Percentiles rank a stretch among this genome's conserved stretches.
These are phyloP conservation scores for Clathrospora elynae DNA, from an alignment of 2,329 filamentous ascomycete genomes.

Conservation along the genomic window DNA sequence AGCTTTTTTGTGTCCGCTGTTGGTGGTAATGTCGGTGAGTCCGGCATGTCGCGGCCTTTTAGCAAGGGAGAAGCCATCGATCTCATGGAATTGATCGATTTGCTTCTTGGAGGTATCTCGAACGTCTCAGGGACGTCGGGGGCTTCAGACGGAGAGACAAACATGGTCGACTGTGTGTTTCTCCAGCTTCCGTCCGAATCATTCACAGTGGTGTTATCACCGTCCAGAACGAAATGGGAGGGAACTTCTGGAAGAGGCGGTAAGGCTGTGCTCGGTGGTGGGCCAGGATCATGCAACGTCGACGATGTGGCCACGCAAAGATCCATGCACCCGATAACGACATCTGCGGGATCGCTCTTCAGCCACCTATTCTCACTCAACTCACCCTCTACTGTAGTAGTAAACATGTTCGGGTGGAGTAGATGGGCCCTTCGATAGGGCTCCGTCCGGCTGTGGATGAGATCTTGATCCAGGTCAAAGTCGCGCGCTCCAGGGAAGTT, in stretches of 20 bases:
- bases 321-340: conserved; percentile 78
- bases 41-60: conserved; percentile 51
- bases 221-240: conserved; percentile 42
- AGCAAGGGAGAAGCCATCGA: conserved; percentile 53
- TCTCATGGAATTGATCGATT: conserved; percentile 50
- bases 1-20: conserved; percentile 43
- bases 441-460: conserved; percentile 77
- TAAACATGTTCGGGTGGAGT: conserved; percentile 84
- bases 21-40: conserved; percentile 68
- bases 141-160: conserved; percentile 29
- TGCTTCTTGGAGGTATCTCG: conserved; percentile 29
- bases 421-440: conserved; percentile 73
- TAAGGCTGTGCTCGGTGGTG: conserved; percentile 54
- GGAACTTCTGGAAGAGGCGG: conserved; percentile 49
- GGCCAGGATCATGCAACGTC: conserved; percentile 53
- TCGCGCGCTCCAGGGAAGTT: conserved; percentile 73
- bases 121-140: conserved; percentile 28
- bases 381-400: conserved; percentile 77
- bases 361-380: conserved; percentile 79
- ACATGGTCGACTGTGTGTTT: conserved; percentile 60
- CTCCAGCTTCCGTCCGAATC: conserved; percentile 56
- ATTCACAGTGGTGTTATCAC: conserved; percentile 39
- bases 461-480: conserved; percentile 76
- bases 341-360: conserved; percentile 77
- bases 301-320: conserved; percentile 60